Percentiles rank a stretch among this genome's conserved stretches.
Evolutionary conservation across 129 eudicot species (phyloP).

Genomic region (Tagetes patula): DNA sequence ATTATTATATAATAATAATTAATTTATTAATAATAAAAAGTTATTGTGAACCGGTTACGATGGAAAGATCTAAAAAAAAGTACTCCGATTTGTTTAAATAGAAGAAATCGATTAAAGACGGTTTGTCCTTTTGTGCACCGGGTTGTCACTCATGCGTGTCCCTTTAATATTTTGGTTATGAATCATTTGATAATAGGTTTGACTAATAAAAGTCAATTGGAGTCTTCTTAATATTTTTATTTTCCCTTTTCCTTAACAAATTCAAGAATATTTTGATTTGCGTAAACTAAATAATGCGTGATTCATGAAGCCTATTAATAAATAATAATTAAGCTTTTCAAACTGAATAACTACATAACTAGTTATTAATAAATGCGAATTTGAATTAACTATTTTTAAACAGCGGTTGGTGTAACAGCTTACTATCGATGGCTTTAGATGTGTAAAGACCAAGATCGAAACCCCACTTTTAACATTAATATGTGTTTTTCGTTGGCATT

Average conservation of each 20-base stretch:
- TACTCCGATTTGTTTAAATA: not conserved
- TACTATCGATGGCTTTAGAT: too few species aligned
- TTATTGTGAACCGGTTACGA: not conserved
- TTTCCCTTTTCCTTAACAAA: constrained; percentile 8
- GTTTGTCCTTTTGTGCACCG: constrained; percentile 20
- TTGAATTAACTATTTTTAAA: too few species aligned
- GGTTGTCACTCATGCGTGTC: not conserved
- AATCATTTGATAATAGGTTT: not conserved
- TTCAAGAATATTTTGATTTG: constrained; percentile 13
- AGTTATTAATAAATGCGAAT: too few species aligned
- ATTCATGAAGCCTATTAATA: constrained; percentile 26
- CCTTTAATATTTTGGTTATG: not conserved
- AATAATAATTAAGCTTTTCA: not conserved
- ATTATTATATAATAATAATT: too few species aligned
- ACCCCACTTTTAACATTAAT: too few species aligned
- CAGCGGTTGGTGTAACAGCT: too few species aligned
- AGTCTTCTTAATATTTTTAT: constrained; percentile 9
- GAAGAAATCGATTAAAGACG: not conserved
- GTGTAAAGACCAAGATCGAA: too few species aligned
- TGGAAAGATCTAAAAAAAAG: not conserved
- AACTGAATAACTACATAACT: not conserved
- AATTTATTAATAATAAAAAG: too few species aligned
- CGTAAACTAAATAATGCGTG: constrained; percentile 27
- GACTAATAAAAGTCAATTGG: constrained; percentile 16
- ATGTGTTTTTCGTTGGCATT: too few species aligned